A percentile compares a stretch with the other conserved stretches of the same genome.
Evolutionary conservation across 139 green algal genomes (phyloP).

Genomic region (Volvox africanus): DNA sequence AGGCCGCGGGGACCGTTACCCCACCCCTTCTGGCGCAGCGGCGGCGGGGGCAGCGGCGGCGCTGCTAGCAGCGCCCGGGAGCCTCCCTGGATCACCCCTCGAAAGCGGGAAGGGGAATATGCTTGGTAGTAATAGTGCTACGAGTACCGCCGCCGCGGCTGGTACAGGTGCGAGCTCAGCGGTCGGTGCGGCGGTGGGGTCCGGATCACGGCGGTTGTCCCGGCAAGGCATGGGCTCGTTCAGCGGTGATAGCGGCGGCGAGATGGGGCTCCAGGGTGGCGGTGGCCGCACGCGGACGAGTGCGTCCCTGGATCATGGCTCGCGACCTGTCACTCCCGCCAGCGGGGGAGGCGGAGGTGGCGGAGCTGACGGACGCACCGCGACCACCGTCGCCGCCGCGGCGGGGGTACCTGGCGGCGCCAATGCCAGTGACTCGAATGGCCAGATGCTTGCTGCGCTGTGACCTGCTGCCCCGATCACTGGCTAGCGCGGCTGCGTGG

Average conservation of each 20-base stretch:
- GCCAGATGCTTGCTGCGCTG: too few species aligned
- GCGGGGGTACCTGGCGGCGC: too few species aligned
- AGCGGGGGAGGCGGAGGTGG: neutral
- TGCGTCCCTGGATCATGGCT: neutral
- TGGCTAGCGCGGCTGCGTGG: too few species aligned
- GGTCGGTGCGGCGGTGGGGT: neutral
- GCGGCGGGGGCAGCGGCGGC: neutral
- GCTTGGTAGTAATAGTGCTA: neutral
- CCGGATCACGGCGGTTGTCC: neutral
- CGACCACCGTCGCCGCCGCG: too few species aligned
- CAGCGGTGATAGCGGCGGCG: neutral
- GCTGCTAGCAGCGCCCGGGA: neutral
- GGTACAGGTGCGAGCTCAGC: neutral
- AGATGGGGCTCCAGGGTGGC: neutral
- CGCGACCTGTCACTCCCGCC: neutral
- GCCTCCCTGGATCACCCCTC: too few species aligned
- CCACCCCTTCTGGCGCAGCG: neutral
- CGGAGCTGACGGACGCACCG: neutral
- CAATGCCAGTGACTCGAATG: too few species aligned
- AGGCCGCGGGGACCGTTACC: neutral
- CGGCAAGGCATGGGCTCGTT: neutral
- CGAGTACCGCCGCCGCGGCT: neutral
- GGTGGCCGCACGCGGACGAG: neutral
- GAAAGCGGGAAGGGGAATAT: too few species aligned
- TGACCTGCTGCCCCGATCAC: too few species aligned